phyloP scores from a whole-genome alignment of 305 asterid genomes.

The Andrographis paniculata region DNA sequence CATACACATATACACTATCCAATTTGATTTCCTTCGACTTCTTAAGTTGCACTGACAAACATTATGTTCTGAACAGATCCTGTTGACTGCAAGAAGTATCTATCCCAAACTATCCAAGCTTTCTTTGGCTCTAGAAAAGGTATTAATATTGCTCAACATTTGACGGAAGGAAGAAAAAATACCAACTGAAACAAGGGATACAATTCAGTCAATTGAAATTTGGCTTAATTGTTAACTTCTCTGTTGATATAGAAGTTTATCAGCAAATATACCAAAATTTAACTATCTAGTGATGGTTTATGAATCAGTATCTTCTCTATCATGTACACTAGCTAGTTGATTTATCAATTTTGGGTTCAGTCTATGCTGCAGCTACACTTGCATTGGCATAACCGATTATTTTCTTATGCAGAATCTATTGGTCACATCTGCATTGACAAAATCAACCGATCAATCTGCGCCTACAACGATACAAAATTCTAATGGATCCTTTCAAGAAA shows the following conservation, averaged over 20 bases:
- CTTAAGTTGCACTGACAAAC: conserved; percentile 10
- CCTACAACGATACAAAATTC: conserved; percentile 27
- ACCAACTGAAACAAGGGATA: not conserved
- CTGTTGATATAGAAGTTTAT: not conserved
- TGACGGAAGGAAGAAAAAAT: not conserved
- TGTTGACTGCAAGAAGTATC: conserved; percentile 64
- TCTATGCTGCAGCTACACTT: not conserved
- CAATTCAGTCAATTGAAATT: not conserved
- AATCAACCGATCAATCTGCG: conserved; percentile 36
- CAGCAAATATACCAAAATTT: no score
- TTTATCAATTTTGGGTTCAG: no score
- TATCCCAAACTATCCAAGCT: conserved; percentile 79
- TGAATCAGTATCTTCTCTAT: no score
- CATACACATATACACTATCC: not conserved
- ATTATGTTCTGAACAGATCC: conserved; percentile 41
- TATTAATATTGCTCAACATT: conserved; percentile 15
- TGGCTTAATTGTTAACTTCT: not conserved
- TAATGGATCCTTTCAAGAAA: conserved; percentile 31
- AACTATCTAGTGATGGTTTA: no score
- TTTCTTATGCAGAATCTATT: conserved; percentile 51
- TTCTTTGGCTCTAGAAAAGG: conserved; percentile 93
- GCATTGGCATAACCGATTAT: not conserved
- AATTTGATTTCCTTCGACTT: conserved; percentile 3
- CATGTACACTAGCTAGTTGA: no score
- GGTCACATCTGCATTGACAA: conserved; percentile 59